Evolutionary conservation across 495 filamentous ascomycete species (phyloP).

Genomic region (Lophium mytilinum): DNA sequence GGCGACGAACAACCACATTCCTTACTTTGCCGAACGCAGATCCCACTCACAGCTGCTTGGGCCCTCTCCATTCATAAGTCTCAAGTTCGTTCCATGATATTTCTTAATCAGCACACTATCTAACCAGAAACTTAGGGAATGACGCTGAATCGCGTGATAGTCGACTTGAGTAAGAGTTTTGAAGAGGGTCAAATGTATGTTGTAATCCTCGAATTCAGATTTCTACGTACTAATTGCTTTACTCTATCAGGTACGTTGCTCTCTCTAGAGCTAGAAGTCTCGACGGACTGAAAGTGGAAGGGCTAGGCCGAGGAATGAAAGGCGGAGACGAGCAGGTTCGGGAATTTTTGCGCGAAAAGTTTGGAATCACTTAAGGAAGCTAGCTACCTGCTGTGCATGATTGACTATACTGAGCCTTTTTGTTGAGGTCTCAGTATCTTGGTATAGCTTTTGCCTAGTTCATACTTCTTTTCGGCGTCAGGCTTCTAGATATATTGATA

Average conservation of each 20-base stretch:
- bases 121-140: constrained; percentile 35
- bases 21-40: constrained; percentile 34
- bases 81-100: constrained; percentile 25
- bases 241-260: constrained; percentile 11
- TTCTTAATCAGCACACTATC: constrained; percentile 26
- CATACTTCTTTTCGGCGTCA: too few species aligned
- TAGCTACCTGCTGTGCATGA: too few species aligned
- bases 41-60: constrained; percentile 40
- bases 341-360: constrained; percentile 16
- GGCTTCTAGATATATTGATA: too few species aligned
- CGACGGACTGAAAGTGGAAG: constrained; percentile 31
- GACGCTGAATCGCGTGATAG: constrained; percentile 37
- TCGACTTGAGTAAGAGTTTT: constrained; percentile 34
- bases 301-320: not conserved
- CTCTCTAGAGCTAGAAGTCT: constrained; percentile 34
- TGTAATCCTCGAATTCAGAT: not conserved
- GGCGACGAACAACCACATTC: constrained; percentile 34
- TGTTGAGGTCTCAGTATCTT: too few species aligned
- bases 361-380: constrained; percentile 7
- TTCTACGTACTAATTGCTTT: not conserved
- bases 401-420: too few species aligned
- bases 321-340: constrained; percentile 17
- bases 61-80: constrained; percentile 42
- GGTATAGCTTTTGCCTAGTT: too few species aligned
- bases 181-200: constrained; percentile 41